A percentile compares a stretch with the other conserved stretches of the same genome.
Evolutionary conservation across 352 stramenopile species (phyloP).

Genomic region (Pythium insidiosum): DNA sequence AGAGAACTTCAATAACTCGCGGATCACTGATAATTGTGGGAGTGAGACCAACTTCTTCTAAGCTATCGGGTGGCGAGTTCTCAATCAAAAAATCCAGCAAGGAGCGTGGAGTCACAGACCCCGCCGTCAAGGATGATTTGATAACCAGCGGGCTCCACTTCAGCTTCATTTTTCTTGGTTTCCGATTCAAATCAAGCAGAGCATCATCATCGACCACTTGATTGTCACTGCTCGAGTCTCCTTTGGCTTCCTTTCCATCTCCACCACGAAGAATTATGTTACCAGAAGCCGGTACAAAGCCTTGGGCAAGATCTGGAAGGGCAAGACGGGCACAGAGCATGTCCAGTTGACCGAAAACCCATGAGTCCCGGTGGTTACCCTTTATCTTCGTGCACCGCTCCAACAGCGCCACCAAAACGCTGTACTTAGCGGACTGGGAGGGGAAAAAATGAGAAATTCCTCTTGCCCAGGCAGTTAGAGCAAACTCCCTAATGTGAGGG

Average conservation of each 20-base stretch:
- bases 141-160: conserved; percentile 52
- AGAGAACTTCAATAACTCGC: conserved; percentile 37
- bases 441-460: conserved; percentile 74
- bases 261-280: conserved; percentile 49
- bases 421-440: conserved; percentile 44
- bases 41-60: conserved; percentile 36
- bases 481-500: conserved; percentile 51
- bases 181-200: too few species aligned
- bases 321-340: conserved; percentile 70
- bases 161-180: too few species aligned
- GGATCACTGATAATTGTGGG: conserved; percentile 26
- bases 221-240: conserved; percentile 44
- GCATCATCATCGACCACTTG: too few species aligned
- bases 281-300: conserved; percentile 62
- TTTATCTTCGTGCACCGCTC: conserved; percentile 44
- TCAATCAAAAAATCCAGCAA: conserved; percentile 65
- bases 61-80: conserved; percentile 38
- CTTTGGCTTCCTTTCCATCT: conserved; percentile 63
- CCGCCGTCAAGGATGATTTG: conserved; percentile 43
- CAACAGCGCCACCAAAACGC: conserved; percentile 45
- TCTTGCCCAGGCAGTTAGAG: conserved; percentile 58
- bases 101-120: conserved; percentile 52
- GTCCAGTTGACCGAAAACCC: conserved; percentile 71
- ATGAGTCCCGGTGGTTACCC: too few species aligned
- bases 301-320: conserved; percentile 64